Evolutionary conservation across 202 grass and related monocot genomes (phyloP).

Genomic region (Saccharum hybrid): DNA sequence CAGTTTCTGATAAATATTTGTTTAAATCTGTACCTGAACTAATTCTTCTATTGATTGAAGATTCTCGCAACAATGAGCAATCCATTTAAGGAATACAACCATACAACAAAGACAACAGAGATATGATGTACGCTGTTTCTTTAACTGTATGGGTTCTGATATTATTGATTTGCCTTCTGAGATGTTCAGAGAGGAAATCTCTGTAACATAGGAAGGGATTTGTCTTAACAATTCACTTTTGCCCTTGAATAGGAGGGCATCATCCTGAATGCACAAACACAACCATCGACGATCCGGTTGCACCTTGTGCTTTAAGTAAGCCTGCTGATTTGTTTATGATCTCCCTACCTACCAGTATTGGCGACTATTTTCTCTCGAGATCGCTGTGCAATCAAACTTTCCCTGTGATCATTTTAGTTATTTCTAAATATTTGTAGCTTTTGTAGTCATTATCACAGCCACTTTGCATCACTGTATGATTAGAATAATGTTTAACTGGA

Average conservation of each 20-base stretch:
- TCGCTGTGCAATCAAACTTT: background rate
- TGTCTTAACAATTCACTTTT: slow-evolving; percentile 41
- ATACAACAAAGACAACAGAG: background rate
- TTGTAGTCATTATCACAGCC: background rate
- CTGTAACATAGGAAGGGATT: slow-evolving; percentile 6
- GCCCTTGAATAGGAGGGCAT: slow-evolving; percentile 58
- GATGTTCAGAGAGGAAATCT: slow-evolving; percentile 17
- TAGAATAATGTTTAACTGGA: background rate
- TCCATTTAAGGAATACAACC: background rate
- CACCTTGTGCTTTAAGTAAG: slow-evolving; percentile 23
- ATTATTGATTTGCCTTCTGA: background rate
- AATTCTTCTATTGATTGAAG: slow-evolving; percentile 31
- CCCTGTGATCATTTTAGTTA: background rate
- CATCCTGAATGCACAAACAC: slow-evolving; percentile 41
- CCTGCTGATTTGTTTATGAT: slow-evolving; percentile 25
- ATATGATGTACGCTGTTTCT: slow-evolving; percentile 15
- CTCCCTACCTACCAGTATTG: background rate
- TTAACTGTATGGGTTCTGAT: background rate
- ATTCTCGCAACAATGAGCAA: background rate
- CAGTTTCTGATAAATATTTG: too few species aligned
- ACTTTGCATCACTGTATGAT: background rate
- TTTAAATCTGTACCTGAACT: too few species aligned
- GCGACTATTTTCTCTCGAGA: background rate
- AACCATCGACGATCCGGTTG: slow-evolving; percentile 43
- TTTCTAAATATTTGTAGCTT: background rate